These are phyloP conservation scores for Lobosporangium transversale DNA, from an alignment of 192 early-diverging fungal species.

Conservation along the genomic window DNA sequence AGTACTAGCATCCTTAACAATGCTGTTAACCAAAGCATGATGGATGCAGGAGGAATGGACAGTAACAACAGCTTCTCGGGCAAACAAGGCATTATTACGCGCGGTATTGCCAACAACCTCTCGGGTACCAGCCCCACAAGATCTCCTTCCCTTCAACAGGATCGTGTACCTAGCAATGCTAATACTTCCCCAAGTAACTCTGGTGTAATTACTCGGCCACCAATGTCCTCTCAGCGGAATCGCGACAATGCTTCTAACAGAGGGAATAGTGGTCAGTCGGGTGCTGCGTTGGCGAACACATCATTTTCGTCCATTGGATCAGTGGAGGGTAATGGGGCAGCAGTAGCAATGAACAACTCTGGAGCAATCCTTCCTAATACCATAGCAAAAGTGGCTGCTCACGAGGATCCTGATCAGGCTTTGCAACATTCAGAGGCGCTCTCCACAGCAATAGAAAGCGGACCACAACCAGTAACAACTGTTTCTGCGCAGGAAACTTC, in stretches of 20 bases:
- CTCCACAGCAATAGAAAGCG: not conserved
- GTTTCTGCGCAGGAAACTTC: not conserved
- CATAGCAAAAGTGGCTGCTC: not conserved
- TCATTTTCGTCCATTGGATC: conserved; percentile 36
- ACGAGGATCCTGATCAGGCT: conserved; percentile 10
- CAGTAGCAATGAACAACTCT: not conserved
- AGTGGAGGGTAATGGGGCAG: conserved; percentile 1
- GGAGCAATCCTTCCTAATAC: conserved; percentile 1
- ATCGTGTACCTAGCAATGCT: conserved; percentile 4
- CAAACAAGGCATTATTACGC: conserved; percentile 19
- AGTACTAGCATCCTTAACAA: conserved; percentile 48
- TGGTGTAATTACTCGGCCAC: conserved; percentile 31
- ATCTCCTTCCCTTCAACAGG: conserved; percentile 2
- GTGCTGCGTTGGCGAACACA: conserved; percentile 7
- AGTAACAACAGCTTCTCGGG: conserved; percentile 44
- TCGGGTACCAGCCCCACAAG: not conserved
- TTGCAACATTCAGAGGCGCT: not conserved
- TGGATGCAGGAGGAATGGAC: conserved; percentile 17
- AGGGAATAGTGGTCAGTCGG: not conserved
- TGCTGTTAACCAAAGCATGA: conserved; percentile 27
- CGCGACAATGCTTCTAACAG: conserved; percentile 15
- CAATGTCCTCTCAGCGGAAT: conserved; percentile 33
- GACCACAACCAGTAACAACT: conserved; percentile 4
- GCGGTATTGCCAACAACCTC: conserved; percentile 6
- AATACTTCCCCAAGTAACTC: conserved; percentile 17